Evolutionary conservation across 2,329 filamentous ascomycete genomes (phyloP), one percentile per base, ranked within the genome.

Genomic region (Phoma sp.): DNA sequence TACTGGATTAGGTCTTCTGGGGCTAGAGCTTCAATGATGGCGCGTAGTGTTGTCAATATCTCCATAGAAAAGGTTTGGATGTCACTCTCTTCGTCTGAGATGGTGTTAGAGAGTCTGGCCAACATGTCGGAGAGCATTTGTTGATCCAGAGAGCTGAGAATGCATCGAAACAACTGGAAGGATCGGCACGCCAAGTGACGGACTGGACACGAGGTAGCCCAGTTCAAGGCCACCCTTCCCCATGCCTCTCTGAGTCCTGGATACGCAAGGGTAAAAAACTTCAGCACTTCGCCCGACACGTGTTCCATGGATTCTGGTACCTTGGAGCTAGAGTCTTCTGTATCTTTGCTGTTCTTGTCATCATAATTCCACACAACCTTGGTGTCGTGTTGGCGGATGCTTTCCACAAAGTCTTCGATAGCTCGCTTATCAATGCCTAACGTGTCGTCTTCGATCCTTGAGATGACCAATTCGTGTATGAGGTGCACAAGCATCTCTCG

Each of bases 41-140:
- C 92, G 70, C 96, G 93, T 46, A 99, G 76, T 0, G 96, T 99
- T 0, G 93, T 97, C 48, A 99, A 77, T 53, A 99, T 98, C 72
- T 99, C 96, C 88, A 98, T 94, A 0, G 95, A 96, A 69, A 99
- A 99, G 0, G 92, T 94, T 69, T 97, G 92, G 49, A 97, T 96
- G 76, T 98, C 94, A 50, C 77, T 85, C 68, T 96, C 92, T 64
- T 97, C 92, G 62, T 98, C 94, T 0, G 96, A 93, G 67, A 99
- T 95, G 0, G 95, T 99, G 74, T 98, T 99, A 1, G 94, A 98
- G 29, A 99, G 81, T 41, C 96, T 85, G 12, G 91, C 93, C 21
- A 99, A 85, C 92, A 99, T 99, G 69, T 99, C 95, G 2, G 92
- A 92, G 15, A 99, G 84, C 94, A 98, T 99, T 53, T 88, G 83